Percentiles rank a stretch among this genome's conserved stretches.
Conservation (phyloP, 345 rosid genomes). For the Ailanthus altissimus region DNA sequence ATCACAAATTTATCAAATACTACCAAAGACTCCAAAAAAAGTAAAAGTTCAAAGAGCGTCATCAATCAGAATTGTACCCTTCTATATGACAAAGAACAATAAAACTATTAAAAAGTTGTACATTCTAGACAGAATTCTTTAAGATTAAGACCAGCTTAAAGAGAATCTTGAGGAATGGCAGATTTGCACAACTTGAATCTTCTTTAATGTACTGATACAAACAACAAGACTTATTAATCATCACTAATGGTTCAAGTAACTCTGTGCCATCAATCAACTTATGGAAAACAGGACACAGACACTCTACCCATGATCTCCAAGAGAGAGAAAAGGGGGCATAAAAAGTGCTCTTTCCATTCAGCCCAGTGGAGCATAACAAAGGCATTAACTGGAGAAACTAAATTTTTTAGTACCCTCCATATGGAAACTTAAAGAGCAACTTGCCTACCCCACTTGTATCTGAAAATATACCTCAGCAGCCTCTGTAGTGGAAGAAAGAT, state of each 20-base stretch:
- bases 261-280: background rate
- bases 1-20: too few relatives aligned
- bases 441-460: conserved; percentile 24
- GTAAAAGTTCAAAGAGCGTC: too few relatives aligned
- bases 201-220: background rate
- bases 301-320: conserved; percentile 2
- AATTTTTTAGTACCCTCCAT: background rate
- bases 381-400: conserved; percentile 4
- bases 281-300: background rate
- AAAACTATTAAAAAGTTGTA: too few relatives aligned
- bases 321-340: background rate
- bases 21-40: too few relatives aligned
- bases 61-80: too few relatives aligned
- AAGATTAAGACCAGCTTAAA: too few relatives aligned
- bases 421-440: conserved; percentile 15
- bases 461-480: conserved; percentile 80
- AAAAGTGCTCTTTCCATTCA: background rate
- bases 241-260: background rate
- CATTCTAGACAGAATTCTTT: too few relatives aligned
- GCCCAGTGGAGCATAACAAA: conserved; percentile 4
- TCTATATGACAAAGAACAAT: too few relatives aligned
- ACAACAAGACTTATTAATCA: conserved; percentile 1
- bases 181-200: too few relatives aligned
- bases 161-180: too few relatives aligned
- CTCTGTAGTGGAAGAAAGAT: conserved; percentile 89